Evolutionary conservation across 805 yeast species (phyloP).

Genomic region (Kluyveromyces siamensis): DNA sequence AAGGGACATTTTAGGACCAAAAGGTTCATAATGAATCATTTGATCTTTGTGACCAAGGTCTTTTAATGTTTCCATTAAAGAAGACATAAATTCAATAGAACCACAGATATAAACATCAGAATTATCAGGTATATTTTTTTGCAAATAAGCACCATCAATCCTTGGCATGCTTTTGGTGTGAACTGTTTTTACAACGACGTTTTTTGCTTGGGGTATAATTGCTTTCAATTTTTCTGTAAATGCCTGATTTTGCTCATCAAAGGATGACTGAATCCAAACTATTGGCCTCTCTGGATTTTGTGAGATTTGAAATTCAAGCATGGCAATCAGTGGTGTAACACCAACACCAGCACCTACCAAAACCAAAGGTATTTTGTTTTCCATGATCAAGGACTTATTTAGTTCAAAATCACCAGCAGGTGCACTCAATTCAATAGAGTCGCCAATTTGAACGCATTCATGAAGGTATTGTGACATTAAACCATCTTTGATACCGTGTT

Average conservation of each 20-base stretch:
- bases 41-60: conserved; percentile 16
- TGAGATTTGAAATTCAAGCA: conserved; percentile 32
- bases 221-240: conserved; percentile 18
- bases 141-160: conserved; percentile 17
- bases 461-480: conserved; percentile 43
- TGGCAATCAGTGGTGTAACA: conserved; percentile 53
- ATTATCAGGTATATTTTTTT: conserved; percentile 17
- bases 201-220: conserved; percentile 10
- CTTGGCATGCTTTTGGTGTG: conserved; percentile 19
- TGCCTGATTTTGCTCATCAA: conserved; percentile 16
- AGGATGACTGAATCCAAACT: conserved; percentile 26
- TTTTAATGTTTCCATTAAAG: conserved; percentile 16
- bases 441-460: conserved; percentile 39
- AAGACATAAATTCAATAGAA: conserved; percentile 22
- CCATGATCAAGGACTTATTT: conserved; percentile 18
- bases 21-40: conserved; percentile 26
- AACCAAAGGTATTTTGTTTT: conserved; percentile 29
- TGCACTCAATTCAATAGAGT: conserved; percentile 40
- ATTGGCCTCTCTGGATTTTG: conserved; percentile 23
- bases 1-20: conserved; percentile 29
- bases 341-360: conserved; percentile 59
- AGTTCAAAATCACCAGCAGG: conserved; percentile 49
- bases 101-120: conserved; percentile 28
- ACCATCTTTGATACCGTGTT: conserved; percentile 33
- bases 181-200: conserved; percentile 11